phyloP scores from a whole-genome alignment of 257 asterid species.

The Solanum pimpinellifolium region DNA sequence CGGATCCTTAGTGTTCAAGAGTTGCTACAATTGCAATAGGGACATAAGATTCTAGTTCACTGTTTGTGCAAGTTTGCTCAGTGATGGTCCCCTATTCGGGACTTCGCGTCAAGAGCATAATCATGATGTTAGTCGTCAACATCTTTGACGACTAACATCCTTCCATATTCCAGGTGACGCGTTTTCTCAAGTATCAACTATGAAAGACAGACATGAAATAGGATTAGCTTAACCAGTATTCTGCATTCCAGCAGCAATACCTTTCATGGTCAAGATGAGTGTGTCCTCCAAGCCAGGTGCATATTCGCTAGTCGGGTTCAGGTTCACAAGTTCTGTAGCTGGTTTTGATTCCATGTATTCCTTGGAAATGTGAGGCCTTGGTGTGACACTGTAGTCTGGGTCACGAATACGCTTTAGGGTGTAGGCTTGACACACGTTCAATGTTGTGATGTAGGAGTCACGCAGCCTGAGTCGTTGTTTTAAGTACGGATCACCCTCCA shows the following conservation, averaged over 20 bases:
- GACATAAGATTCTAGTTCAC: neutral
- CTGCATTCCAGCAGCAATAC: constrained; percentile 53
- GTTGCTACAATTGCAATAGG: neutral
- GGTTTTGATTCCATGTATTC: constrained; percentile 24
- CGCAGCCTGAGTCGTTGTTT: constrained; percentile 32
- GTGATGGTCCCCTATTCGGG: neutral
- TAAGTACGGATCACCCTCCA: constrained; percentile 45
- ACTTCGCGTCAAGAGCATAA: neutral
- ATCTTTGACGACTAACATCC: neutral
- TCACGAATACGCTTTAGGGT: constrained; percentile 37
- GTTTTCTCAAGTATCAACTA: neutral
- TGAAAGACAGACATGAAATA: neutral
- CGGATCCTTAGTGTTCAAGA: neutral
- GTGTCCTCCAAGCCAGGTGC: constrained; percentile 51
- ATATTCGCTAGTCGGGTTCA: constrained; percentile 38
- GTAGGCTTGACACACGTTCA: constrained; percentile 38
- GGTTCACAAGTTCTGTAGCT: constrained; percentile 27
- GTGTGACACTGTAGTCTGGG: constrained; percentile 19
- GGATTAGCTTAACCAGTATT: constrained; percentile 29
- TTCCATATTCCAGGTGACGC: neutral
- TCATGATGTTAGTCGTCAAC: neutral
- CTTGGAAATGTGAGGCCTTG: constrained; percentile 36
- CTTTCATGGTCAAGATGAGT: constrained; percentile 48
- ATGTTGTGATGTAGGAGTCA: constrained; percentile 36
- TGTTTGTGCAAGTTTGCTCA: neutral